Conservation (phyloP, 495 filamentous ascomycete genomes). For the Neurospora tetraspora region DNA sequence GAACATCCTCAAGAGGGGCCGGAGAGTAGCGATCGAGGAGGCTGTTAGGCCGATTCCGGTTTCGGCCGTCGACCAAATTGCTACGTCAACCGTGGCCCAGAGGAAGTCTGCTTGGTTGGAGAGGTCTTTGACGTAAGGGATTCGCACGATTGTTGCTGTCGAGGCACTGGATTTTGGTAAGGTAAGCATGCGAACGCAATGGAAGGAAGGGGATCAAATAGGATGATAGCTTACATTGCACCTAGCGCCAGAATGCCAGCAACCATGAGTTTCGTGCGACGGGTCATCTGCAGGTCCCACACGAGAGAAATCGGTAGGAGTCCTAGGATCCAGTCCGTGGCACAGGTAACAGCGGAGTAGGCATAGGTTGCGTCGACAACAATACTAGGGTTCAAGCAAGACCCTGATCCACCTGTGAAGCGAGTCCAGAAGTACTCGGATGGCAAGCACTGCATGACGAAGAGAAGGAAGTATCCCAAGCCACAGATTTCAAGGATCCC, state of each 20-base stretch:
- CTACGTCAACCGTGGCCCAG: conserved; percentile 17
- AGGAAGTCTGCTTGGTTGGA: conserved; percentile 21
- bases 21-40: conserved; percentile 22
- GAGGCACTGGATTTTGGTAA: conserved; percentile 14
- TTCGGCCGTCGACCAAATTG: conserved; percentile 27
- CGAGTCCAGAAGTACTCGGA: conserved; percentile 29
- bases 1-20: conserved; percentile 9
- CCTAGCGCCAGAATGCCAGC: conserved; percentile 13
- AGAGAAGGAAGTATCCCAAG: conserved; percentile 28
- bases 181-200: neutral
- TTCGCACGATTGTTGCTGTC: conserved; percentile 18
- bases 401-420: conserved; percentile 2
- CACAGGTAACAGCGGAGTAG: conserved; percentile 16
- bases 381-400: conserved; percentile 15
- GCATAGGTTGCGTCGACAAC: conserved; percentile 15
- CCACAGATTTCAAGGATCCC: conserved; percentile 20
- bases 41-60: conserved; percentile 25
- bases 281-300: conserved; percentile 22
- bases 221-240: conserved; percentile 13
- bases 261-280: conserved; percentile 12
- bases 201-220: neutral
- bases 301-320: conserved; percentile 26
- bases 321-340: conserved; percentile 25
- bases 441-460: conserved; percentile 35
- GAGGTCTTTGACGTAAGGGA: conserved; percentile 13